Evolutionary conservation across 495 filamentous ascomycete species (phyloP).

Genomic region (Halenospora varia): DNA sequence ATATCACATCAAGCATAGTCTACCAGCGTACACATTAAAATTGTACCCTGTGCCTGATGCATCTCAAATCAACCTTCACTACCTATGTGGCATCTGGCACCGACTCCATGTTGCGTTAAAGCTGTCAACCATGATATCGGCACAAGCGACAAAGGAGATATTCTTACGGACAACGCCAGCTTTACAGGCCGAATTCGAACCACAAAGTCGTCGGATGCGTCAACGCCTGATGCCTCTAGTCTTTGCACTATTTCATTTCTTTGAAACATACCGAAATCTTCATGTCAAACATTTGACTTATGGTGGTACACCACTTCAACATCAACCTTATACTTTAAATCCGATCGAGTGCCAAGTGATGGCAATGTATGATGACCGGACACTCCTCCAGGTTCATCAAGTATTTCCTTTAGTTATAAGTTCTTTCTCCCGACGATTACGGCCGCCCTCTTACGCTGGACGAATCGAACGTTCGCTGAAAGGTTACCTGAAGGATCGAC

Average conservation of each 20-base stretch:
- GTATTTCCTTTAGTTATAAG: conserved; percentile 50
- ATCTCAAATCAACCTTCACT: conserved; percentile 43
- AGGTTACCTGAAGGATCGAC: conserved; percentile 51
- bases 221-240: conserved; percentile 49
- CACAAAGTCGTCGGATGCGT: conserved; percentile 51
- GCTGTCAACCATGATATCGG: conserved; percentile 47
- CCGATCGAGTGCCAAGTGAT: conserved; percentile 51
- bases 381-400: conserved; percentile 49
- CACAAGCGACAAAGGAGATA: conserved; percentile 53
- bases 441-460: conserved; percentile 53
- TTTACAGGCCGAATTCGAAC: conserved; percentile 43
- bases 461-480: conserved; percentile 51
- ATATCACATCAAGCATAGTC: conserved; percentile 48
- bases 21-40: conserved; percentile 47
- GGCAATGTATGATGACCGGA: conserved; percentile 53
- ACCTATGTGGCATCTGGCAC: conserved; percentile 56
- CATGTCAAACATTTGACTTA: conserved; percentile 44
- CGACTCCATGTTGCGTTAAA: conserved; percentile 52
- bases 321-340: conserved; percentile 31
- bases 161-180: conserved; percentile 48
- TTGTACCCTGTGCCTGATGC: conserved; percentile 45
- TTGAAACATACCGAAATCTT: conserved; percentile 52
- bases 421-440: conserved; percentile 50
- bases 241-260: conserved; percentile 56
- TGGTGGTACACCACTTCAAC: conserved; percentile 14